phyloP scores from a whole-genome alignment of 192 early-diverging fungal species.

The Haplosporangium gracile region DNA sequence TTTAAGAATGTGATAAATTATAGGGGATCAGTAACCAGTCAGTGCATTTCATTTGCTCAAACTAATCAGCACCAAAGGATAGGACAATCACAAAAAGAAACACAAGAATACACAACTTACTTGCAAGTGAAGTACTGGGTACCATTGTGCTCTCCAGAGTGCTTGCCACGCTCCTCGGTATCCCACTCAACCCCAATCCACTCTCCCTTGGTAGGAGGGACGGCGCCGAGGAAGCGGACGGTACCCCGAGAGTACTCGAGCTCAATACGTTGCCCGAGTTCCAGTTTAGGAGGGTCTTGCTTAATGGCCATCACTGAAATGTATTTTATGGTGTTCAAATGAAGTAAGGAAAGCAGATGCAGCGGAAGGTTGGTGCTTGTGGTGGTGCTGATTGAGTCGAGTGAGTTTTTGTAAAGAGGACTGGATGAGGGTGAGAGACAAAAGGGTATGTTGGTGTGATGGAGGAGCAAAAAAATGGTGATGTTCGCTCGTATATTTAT shows the following conservation, averaged over 20 bases:
- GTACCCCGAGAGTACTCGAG: constrained; percentile 58
- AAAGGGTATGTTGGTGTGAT: not conserved
- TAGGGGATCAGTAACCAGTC: not conserved
- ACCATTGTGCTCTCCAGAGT: constrained; percentile 67
- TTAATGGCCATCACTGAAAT: not conserved
- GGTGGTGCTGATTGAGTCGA: not conserved
- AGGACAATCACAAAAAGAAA: not conserved
- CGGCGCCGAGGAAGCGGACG: constrained; percentile 63
- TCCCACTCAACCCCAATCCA: constrained; percentile 80
- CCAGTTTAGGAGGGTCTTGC: not conserved
- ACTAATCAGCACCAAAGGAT: not conserved
- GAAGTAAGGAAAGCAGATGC: not conserved
- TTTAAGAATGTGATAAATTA: not conserved
- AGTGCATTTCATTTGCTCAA: not conserved
- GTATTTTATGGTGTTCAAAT: not conserved
- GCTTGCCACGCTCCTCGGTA: constrained; percentile 68
- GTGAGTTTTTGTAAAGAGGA: not conserved
- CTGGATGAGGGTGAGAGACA: not conserved
- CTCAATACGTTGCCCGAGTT: constrained; percentile 60
- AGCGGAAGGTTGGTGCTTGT: too few species aligned
- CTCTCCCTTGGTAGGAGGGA: constrained; percentile 59
- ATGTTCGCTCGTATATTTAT: not conserved
- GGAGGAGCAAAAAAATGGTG: not conserved
- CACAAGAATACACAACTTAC: constrained; percentile 35
- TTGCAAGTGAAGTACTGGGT: constrained; percentile 67